Evolutionary conservation across 1,284 basidiomycete species (phyloP).

Genomic region (Sanghuangporus weigelae): DNA sequence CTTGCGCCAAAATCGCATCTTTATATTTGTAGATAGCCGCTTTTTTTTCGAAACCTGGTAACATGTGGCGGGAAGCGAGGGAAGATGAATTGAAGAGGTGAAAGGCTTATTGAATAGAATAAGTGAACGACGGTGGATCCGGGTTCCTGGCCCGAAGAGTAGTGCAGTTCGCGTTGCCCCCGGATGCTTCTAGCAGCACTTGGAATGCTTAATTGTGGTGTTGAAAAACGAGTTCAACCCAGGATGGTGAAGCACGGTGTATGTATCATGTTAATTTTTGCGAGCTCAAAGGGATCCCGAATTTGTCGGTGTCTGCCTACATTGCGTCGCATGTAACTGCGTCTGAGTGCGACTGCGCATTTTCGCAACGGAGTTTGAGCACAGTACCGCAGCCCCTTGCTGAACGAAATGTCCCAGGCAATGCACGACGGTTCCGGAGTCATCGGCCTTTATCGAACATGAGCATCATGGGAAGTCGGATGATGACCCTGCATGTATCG

Average conservation of each 20-base stretch:
- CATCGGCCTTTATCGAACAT: background rate
- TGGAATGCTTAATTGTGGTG: background rate
- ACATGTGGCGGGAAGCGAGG: too few relatives aligned
- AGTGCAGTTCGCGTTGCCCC: background rate
- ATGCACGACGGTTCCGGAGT: background rate
- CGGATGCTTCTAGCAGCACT: background rate
- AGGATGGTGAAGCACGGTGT: too few relatives aligned
- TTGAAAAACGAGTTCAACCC: background rate
- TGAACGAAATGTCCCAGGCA: background rate
- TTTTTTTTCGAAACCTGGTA: too few relatives aligned
- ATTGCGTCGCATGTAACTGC: background rate
- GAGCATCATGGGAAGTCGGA: background rate
- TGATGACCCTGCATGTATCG: background rate
- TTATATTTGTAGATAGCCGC: too few relatives aligned
- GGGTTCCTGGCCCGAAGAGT: too few relatives aligned
- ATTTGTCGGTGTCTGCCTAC: background rate
- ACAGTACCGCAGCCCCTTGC: background rate
- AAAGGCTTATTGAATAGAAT: too few relatives aligned
- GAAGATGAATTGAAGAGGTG: too few relatives aligned
- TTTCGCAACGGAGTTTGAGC: background rate
- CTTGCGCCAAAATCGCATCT: background rate
- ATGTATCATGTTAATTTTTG: too few relatives aligned
- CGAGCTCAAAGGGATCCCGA: background rate
- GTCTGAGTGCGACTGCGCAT: background rate
- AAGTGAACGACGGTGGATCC: too few relatives aligned